Conservation (phyloP, 2,329 filamentous ascomycete genomes). For the Clonostachys solani region DNA sequence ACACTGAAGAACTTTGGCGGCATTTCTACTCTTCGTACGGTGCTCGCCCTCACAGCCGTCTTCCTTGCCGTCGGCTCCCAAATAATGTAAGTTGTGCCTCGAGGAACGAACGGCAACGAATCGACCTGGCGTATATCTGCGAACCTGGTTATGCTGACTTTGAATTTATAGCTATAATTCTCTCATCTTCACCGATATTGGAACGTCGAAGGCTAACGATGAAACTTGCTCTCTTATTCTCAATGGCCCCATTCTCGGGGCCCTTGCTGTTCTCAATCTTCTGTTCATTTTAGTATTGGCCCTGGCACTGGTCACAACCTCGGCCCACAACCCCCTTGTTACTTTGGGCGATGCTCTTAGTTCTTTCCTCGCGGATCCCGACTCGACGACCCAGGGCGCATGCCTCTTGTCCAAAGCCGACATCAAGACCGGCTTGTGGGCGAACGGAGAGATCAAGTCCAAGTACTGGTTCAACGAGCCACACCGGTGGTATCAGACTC, state of each 20-base stretch:
- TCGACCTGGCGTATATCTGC: background rate
- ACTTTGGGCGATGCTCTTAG: conserved; percentile 47
- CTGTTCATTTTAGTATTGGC: conserved; percentile 35
- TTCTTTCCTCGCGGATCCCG: conserved; percentile 42
- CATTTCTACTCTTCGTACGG: conserved; percentile 33
- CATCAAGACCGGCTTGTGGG: conserved; percentile 37
- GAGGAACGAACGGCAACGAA: background rate
- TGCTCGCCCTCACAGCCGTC: conserved; percentile 32
- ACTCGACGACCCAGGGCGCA: conserved; percentile 33
- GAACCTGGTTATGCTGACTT: conserved; percentile 4
- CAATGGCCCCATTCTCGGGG: conserved; percentile 30
- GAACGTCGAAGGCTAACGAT: conserved; percentile 8
- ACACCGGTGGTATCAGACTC: conserved; percentile 40
- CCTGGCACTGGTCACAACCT: conserved; percentile 27
- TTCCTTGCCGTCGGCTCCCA: conserved; percentile 37
- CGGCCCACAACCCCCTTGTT: conserved; percentile 35
- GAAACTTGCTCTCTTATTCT: conserved; percentile 18
- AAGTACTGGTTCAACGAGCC: conserved; percentile 34
- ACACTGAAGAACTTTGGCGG: conserved; percentile 43
- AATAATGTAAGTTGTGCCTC: conserved; percentile 36
- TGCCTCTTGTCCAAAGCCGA: conserved; percentile 44
- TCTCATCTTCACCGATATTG: conserved; percentile 37
- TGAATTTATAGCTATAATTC: conserved; percentile 41
- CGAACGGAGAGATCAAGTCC: conserved; percentile 23
- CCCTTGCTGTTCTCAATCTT: conserved; percentile 32